phyloP scores from a whole-genome alignment of 176 grass and related monocot genomes.

The Ampelocalamus luodianensis region DNA sequence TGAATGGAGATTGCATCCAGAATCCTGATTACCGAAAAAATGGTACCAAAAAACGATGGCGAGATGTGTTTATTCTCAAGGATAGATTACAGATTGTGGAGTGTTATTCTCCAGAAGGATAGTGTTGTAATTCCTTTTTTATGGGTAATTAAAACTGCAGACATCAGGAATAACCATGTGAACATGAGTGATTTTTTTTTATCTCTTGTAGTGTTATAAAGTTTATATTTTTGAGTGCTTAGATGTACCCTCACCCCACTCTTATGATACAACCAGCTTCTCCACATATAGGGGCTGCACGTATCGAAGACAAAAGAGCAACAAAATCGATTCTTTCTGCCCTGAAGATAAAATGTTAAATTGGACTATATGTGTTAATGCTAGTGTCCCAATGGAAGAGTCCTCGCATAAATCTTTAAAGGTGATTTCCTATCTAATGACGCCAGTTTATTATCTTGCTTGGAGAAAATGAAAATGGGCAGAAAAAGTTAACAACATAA shows the following conservation, averaged over 20 bases:
- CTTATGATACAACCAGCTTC: background rate
- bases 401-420: background rate
- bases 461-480: background rate
- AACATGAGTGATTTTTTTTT: background rate
- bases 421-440: constrained; percentile 15
- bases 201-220: background rate
- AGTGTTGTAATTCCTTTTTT: background rate
- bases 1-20: background rate
- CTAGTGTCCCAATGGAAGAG: background rate
- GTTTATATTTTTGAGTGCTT: background rate
- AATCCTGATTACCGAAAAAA: background rate
- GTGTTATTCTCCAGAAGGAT: constrained; percentile 3
- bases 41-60: background rate
- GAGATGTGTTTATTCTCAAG: background rate
- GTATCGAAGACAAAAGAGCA: background rate
- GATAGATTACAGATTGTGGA: background rate
- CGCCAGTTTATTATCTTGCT: background rate
- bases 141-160: background rate
- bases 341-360: background rate
- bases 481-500: constrained; percentile 22
- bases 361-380: background rate
- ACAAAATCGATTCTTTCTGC: background rate
- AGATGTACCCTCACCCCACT: background rate
- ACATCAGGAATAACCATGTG: background rate
- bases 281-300: background rate